phyloP scores from a whole-genome alignment of 345 rosid genomes.

The Sisymbrium altissimum region DNA sequence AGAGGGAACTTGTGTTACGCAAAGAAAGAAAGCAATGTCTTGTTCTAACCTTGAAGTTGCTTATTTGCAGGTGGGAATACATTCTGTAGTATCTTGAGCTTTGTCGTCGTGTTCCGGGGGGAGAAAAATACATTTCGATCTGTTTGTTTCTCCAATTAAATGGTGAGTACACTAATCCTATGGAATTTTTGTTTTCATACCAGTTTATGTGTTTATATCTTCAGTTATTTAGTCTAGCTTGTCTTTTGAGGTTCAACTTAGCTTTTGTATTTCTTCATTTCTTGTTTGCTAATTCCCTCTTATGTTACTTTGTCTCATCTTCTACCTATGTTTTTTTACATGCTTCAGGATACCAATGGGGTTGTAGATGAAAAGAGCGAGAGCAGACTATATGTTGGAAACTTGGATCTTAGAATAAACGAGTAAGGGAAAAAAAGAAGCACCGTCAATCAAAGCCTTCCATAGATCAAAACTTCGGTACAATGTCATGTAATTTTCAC shows the following conservation, averaged over 20 bases:
- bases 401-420: slow-evolving; percentile 81
- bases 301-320: neutral
- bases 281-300: slow-evolving; percentile 2
- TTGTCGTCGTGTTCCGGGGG: neutral
- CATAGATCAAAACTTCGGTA: neutral
- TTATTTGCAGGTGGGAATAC: slow-evolving; percentile 18
- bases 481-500: neutral
- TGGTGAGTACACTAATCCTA: slow-evolving; percentile 3
- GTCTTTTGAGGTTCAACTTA: neutral
- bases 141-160: neutral
- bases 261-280: neutral
- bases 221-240: neutral
- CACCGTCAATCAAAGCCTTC: neutral
- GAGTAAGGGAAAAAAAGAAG: slow-evolving; percentile 47
- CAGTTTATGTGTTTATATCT: neutral
- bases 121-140: neutral
- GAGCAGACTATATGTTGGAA: slow-evolving; percentile 74
- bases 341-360: slow-evolving; percentile 53
- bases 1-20: neutral
- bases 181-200: neutral
- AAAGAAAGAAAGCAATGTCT: neutral
- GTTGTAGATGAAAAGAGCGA: slow-evolving; percentile 61
- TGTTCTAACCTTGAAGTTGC: slow-evolving; percentile 8
- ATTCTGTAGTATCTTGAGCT: neutral
- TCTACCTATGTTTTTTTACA: neutral